Evolutionary conservation across 2,329 filamentous ascomycete genomes (phyloP), one percentile per base, ranked within the genome.

Genomic region (Alternaria sp.): DNA sequence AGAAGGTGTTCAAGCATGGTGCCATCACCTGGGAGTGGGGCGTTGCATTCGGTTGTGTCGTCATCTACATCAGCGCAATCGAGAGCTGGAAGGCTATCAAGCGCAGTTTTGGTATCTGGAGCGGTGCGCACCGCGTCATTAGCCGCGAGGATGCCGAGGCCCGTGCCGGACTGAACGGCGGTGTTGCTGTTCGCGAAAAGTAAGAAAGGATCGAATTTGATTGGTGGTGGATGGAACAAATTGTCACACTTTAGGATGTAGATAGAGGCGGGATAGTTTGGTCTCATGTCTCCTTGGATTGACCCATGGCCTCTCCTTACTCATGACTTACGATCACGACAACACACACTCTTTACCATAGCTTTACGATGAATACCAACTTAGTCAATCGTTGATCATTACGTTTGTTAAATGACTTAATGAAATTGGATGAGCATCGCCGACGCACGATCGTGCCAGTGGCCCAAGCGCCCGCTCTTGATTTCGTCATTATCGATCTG

Each of bases 11-110:
- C 74, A 80, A 81, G 56, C 81, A 83, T 55, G 66, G 69, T 12
- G 64, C 70, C 1, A 77, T 83, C 54, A 75, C 70, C 1, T 83
- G 81, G 81, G 81, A 83, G 64, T 83, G 81, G 81, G 80, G 79
- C 16, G 69, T 83, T 22, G 77, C 80, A 16, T 75, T 80, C 52
- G 80, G 72, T 14, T 79, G 76, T 20, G 68, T 81, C 8, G 75
- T 80, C 2, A 68, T 78, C 3, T 83, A 82, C 59, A 64, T 82
- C 1, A 69, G 72, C 9, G 73, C 77, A 0, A 80, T 82, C 16
- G 80, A 83, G 69, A 74, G 65, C 38, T 83, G 80, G 80, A 83
- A 83, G 67, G 80, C 79, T 42, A 63, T 80, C 30, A 82, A 83
- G 71, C 73, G 81, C 5, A 53, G 75, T 5, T 63, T 72, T 18